A percentile compares a stretch with the other conserved stretches of the same genome.
These are phyloP conservation scores for Pseudomonodictys pantanalensis DNA, from an alignment of 495 filamentous ascomycete genomes.

Conservation along the genomic window DNA sequence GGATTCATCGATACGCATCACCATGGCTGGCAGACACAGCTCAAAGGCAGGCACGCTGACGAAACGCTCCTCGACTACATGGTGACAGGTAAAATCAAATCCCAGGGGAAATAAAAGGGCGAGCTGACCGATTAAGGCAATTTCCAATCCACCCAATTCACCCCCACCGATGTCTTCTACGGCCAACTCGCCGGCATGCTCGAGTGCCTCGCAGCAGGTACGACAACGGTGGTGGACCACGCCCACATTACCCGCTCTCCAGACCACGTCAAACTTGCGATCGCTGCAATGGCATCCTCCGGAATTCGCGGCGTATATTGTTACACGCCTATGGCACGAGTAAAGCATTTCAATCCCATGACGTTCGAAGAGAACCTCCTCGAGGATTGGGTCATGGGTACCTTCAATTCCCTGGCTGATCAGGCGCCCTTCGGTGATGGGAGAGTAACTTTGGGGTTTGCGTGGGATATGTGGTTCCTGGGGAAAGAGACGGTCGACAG, in stretches of 20 bases:
- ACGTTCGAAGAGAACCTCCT: conserved; percentile 36
- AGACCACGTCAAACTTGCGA: conserved; percentile 42
- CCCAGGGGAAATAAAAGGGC: too few relatives aligned
- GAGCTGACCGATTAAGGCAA: conserved; percentile 36
- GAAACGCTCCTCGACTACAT: conserved; percentile 47
- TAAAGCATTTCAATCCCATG: conserved; percentile 43
- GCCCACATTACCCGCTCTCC: conserved; percentile 50
- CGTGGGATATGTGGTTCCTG: conserved; percentile 21
- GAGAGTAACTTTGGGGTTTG: conserved; percentile 36
- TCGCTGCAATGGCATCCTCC: conserved; percentile 46
- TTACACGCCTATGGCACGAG: conserved; percentile 42
- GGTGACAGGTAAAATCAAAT: conserved; percentile 37
- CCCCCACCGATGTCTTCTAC: conserved; percentile 52
- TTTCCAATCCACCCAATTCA: conserved; percentile 40
- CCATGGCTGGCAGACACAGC: conserved; percentile 57
- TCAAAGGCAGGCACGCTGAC: conserved; percentile 47
- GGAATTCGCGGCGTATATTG: conserved; percentile 52
- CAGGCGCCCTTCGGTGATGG: conserved; percentile 42
- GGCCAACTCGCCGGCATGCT: conserved; percentile 53
- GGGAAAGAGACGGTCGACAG: not conserved
- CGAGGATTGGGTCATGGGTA: conserved; percentile 44
- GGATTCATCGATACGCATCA: conserved; percentile 17
- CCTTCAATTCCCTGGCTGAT: conserved; percentile 38
- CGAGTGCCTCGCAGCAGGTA: conserved; percentile 54
- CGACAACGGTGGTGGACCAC: conserved; percentile 59